Percentiles rank a stretch among this genome's conserved stretches.
Conservation (phyloP, 257 asterid species). For the Euphrasia confusa region DNA sequence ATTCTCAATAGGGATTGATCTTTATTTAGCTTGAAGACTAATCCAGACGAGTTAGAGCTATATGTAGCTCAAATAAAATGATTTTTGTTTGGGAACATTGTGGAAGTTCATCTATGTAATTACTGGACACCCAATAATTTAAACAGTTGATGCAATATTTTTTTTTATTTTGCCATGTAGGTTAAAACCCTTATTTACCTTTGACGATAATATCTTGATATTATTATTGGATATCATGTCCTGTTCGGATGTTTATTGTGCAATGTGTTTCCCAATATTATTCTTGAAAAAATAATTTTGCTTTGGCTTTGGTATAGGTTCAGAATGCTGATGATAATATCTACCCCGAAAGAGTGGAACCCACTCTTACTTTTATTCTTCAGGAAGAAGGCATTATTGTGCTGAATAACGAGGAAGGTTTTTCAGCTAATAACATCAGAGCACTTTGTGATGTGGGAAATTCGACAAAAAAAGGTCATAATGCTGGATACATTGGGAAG, state of each 20-base stretch:
- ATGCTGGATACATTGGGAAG: slow-evolving; percentile 92
- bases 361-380: slow-evolving; percentile 80
- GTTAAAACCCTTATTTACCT: not conserved
- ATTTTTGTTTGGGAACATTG: not conserved
- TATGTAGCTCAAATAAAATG: slow-evolving; percentile 3
- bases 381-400: slow-evolving; percentile 68
- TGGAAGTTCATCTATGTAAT: not conserved
- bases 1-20: not conserved
- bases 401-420: slow-evolving; percentile 87
- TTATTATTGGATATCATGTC: not conserved
- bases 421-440: slow-evolving; percentile 67
- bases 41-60: slow-evolving; percentile 1
- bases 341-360: slow-evolving; percentile 67
- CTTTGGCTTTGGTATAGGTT: slow-evolving; percentile 43
- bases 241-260: not conserved
- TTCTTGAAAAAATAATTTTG: slow-evolving; percentile 13
- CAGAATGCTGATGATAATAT: slow-evolving; percentile 98
- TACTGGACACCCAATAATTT: not conserved
- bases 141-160: not conserved
- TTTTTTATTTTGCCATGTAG: not conserved
- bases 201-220: not conserved
- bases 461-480: slow-evolving; percentile 68
- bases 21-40: not conserved
- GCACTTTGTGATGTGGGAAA: slow-evolving; percentile 98
- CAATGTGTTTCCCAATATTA: slow-evolving; percentile 5